A percentile compares a stretch with the other conserved stretches of the same genome.
Evolutionary conservation across 2,329 filamentous ascomycete species (phyloP).

Genomic region (Rhynchosporium secalis): DNA sequence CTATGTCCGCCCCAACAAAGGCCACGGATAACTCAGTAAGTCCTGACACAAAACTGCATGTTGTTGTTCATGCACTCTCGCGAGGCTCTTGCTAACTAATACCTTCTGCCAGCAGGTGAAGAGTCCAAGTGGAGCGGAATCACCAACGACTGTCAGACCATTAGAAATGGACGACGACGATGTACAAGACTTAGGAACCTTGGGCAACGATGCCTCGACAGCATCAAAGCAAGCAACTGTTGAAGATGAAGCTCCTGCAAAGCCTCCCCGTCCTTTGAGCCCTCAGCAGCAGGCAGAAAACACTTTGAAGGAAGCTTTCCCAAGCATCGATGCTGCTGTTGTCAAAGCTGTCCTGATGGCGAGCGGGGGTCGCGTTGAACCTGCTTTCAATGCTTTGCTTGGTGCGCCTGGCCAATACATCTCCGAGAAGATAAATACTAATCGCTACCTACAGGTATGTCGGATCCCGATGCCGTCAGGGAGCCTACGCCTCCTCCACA

Average conservation of each 20-base stretch:
- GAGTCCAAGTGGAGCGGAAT: conserved; percentile 52
- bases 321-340: conserved; percentile 74
- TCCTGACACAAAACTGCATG: conserved; percentile 30
- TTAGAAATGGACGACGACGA: conserved; percentile 72
- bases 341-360: conserved; percentile 86
- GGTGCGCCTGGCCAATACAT: conserved; percentile 50
- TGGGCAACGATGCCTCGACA: conserved; percentile 48
- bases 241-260: conserved; percentile 61
- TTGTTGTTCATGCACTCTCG: conserved; percentile 27
- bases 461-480: conserved; percentile 69
- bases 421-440: conserved; percentile 13
- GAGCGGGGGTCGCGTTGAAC: conserved; percentile 84
- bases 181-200: conserved; percentile 58
- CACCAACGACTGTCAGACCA: conserved; percentile 63
- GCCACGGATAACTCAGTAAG: conserved; percentile 45
- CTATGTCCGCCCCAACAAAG: conserved; percentile 46
- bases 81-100: conserved; percentile 17
- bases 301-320: conserved; percentile 93
- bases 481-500: conserved; percentile 68
- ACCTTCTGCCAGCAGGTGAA: conserved; percentile 28
- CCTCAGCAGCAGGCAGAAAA: conserved; percentile 82
- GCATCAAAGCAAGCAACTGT: conserved; percentile 46
- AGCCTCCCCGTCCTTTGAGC: conserved; percentile 80
- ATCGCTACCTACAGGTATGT: conserved; percentile 61
- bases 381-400: conserved; percentile 91